phyloP scores from a whole-genome alignment of 768 basidiomycete species.

The Mycena galopus region DNA sequence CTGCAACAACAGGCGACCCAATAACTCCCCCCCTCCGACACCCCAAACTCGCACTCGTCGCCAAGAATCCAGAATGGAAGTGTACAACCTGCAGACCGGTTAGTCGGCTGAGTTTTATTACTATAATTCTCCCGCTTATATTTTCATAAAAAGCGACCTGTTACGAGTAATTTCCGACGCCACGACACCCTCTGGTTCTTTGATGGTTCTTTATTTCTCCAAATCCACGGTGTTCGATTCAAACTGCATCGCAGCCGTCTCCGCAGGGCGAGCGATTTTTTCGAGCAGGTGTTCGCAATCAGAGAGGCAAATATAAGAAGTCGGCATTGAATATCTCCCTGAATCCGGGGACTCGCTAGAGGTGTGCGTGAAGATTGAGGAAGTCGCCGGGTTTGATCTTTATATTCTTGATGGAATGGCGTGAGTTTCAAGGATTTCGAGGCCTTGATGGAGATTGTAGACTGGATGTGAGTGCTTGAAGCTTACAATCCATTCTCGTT shows the following conservation, averaged over 20 bases:
- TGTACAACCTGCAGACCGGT: too few species aligned
- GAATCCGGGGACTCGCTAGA: neutral
- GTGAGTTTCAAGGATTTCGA: neutral
- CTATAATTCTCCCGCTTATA: too few species aligned
- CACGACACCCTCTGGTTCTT: neutral
- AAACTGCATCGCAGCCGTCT: constrained; percentile 3
- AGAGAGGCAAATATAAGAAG: neutral
- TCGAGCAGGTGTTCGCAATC: neutral
- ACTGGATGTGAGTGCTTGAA: neutral
- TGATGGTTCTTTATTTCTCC: neutral
- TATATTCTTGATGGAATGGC: neutral
- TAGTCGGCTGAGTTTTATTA: too few species aligned
- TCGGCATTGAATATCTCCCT: neutral
- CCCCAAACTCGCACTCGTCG: too few species aligned
- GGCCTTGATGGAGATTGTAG: neutral
- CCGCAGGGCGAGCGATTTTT: neutral
- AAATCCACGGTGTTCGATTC: neutral
- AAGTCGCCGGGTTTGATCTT: neutral
- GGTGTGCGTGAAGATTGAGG: neutral
- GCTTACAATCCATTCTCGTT: neutral
- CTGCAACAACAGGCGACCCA: too few species aligned
- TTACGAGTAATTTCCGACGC: neutral
- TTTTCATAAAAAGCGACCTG: too few species aligned
- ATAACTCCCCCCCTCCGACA: too few species aligned
- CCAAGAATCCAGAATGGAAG: too few species aligned